These are phyloP conservation scores for Podosphaera fusca DNA, from an alignment of 2,329 filamentous ascomycete genomes.

Conservation along the genomic window DNA sequence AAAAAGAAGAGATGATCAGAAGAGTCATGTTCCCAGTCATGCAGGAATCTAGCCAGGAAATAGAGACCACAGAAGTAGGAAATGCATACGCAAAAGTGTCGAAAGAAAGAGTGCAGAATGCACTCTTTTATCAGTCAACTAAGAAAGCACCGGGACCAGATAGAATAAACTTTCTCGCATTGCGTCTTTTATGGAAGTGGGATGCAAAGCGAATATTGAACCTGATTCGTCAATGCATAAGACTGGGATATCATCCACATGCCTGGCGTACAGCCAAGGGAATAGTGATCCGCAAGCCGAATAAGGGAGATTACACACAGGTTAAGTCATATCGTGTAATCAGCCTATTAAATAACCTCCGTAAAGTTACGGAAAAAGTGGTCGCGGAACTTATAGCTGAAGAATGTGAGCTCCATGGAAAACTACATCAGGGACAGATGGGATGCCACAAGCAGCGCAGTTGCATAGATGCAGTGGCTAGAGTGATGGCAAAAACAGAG, in stretches of 20 bases:
- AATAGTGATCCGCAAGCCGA: not conserved
- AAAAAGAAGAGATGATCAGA: conserved; percentile 1
- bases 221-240: not conserved
- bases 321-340: not conserved
- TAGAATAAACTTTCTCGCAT: not conserved
- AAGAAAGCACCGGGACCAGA: not conserved
- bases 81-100: not conserved
- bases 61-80: not conserved
- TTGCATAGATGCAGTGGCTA: not conserved
- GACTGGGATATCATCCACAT: not conserved
- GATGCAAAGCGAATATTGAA: not conserved
- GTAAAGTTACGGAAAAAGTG: not conserved
- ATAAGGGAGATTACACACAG: not conserved
- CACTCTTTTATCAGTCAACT: not conserved
- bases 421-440: not conserved
- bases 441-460: not conserved
- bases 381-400: not conserved
- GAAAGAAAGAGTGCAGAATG: not conserved
- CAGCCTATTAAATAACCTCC: not conserved
- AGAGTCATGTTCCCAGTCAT: not conserved
- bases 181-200: not conserved
- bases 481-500: not conserved
- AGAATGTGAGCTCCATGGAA: not conserved
- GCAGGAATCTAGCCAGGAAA: no score
- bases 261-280: not conserved